Conservation (phyloP, 805 yeast genomes). For the Yamadazyma laniorum region DNA sequence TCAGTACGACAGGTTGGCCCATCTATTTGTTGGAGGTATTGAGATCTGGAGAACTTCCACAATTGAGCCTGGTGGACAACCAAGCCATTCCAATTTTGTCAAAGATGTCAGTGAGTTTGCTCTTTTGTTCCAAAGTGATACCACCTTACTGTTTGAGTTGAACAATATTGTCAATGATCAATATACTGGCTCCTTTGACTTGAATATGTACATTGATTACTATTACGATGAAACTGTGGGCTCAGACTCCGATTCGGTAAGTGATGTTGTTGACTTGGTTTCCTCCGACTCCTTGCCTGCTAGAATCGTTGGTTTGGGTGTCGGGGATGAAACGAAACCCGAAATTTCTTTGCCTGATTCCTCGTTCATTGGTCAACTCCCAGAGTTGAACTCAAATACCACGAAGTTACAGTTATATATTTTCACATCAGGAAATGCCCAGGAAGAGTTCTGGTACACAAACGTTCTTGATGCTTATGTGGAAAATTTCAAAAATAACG, state of each 20-base stretch:
- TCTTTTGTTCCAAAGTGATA: constrained; percentile 45
- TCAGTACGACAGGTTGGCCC: constrained; percentile 66
- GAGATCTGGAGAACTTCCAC: constrained; percentile 86
- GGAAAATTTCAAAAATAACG: constrained; percentile 30
- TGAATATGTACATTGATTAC: constrained; percentile 51
- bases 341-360: constrained; percentile 45
- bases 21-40: constrained; percentile 57
- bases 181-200: constrained; percentile 60
- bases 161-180: constrained; percentile 58
- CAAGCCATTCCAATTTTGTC: constrained; percentile 46
- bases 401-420: constrained; percentile 58
- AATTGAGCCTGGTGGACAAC: constrained; percentile 51
- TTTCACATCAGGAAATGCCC: constrained; percentile 70
- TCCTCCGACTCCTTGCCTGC: constrained; percentile 36
- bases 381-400: constrained; percentile 51
- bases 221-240: constrained; percentile 32
- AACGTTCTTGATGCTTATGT: constrained; percentile 51
- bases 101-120: constrained; percentile 66
- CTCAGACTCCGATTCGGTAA: neutral
- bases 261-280: constrained; percentile 19
- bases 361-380: constrained; percentile 37
- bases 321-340: constrained; percentile 23
- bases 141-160: constrained; percentile 52
- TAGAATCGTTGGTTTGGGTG: constrained; percentile 37
- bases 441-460: constrained; percentile 83